Base-by-base conservation (phyloP, 2,329 filamentous ascomycete species). In the Coniochaeta prunicola region DNA sequence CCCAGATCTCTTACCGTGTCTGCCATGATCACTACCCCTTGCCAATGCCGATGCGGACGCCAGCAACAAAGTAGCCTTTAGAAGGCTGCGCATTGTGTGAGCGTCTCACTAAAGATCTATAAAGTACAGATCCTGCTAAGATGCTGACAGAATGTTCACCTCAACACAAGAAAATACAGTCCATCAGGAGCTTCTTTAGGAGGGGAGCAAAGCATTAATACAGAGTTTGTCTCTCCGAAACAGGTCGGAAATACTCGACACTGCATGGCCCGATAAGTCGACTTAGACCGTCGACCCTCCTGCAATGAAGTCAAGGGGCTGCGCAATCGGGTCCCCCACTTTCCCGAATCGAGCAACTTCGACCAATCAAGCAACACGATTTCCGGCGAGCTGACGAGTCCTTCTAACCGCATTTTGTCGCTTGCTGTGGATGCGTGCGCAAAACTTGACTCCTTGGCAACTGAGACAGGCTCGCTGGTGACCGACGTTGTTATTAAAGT, bases 21-120 rank as follows among this genome's bases (percentile, higher is more conserved):
- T 63, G 59, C 12, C 56, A 59, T 24, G 59, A 64, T 66, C 61
- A 59, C 68, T 65, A 58, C 68, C 68, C 48, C 64, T 64, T 33
- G 66, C 69, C 65, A 76, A 66, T 6, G 26, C 45, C 24, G 45
- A 50, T 66, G 67, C 68, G 63, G 73, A 70, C 64, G 68, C 71
- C 65, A 70, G 59, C 56, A 75, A 61, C 63, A 75, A 64, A 61
- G 69, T 70, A 60, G 67, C 68, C 68, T 66, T 66, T 45, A 66
- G 59, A 56, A 69, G 68, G 66, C 71, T 69, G 63, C 66, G 68
- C 72, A 76, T 76, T 55, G 57, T 67, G 30, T 24, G 61, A 60
- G 57, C 17, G 1, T 50, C 45, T 50, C 45, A 50, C 4, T n/a
- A 30, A 45, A 5, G 12, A 26, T 26, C 3, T 13, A 8, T 2